Evolutionary conservation across 2,329 filamentous ascomycete species (phyloP).

Genomic region (Fonsecaea monophora): DNA sequence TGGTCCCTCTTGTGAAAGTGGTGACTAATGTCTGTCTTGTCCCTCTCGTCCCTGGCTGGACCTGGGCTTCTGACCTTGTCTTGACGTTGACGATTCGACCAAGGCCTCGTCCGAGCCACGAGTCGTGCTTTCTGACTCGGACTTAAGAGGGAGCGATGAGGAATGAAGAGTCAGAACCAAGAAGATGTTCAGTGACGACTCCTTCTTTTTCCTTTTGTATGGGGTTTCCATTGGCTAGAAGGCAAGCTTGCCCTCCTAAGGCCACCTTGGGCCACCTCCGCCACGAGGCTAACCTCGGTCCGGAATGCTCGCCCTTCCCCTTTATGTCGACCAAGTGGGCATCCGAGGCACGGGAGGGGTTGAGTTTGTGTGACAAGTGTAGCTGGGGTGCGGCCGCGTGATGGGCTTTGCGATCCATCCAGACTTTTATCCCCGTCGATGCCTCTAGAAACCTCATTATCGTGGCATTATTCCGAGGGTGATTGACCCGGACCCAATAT

Average conservation of each 20-base stretch:
- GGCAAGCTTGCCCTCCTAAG: too few species aligned
- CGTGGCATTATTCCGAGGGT: background rate
- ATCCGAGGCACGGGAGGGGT: background rate
- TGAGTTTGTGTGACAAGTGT: too few species aligned
- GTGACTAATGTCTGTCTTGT: background rate
- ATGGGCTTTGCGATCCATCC: too few species aligned
- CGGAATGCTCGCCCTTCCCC: background rate
- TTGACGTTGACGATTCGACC: background rate
- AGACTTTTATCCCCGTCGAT: background rate
- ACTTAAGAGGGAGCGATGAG: background rate
- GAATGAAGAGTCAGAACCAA: background rate
- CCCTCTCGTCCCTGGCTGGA: background rate
- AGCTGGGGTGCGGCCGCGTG: too few species aligned
- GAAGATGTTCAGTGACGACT: too few species aligned
- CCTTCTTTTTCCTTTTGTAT: background rate
- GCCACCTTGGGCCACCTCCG: background rate
- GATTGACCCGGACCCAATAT: background rate
- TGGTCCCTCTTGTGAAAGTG: background rate
- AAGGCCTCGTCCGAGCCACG: background rate
- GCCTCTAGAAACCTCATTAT: background rate
- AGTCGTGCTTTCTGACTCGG: slow-evolving; percentile 5
- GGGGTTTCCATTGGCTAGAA: background rate
- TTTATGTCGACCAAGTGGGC: background rate
- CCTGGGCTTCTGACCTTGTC: background rate
- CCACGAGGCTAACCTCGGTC: background rate